These are phyloP conservation scores for Sporothrix mexicana DNA, from an alignment of 2,329 filamentous ascomycete species.

Conservation along the genomic window DNA sequence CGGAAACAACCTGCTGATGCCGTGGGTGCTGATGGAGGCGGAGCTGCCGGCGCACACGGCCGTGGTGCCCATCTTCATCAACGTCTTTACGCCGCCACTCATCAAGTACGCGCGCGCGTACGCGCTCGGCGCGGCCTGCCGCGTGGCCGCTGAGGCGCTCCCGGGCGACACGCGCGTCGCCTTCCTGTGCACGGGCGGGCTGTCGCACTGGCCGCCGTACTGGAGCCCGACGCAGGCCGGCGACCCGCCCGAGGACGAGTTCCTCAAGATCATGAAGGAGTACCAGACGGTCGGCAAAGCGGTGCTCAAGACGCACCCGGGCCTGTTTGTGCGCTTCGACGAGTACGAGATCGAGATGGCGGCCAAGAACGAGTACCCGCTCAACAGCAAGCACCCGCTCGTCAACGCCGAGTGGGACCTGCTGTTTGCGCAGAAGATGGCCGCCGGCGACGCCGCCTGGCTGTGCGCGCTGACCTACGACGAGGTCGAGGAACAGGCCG, in stretches of 20 bases:
- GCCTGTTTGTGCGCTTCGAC: conserved; percentile 36
- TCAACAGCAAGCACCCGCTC: conserved; percentile 37
- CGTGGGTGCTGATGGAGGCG: conserved; percentile 36
- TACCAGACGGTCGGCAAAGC: conserved; percentile 37
- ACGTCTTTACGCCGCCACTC: conserved; percentile 37
- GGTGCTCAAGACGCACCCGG: conserved; percentile 34
- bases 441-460: conserved; percentile 33
- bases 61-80: conserved; percentile 35
- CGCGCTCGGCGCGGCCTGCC: conserved; percentile 42
- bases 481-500: conserved; percentile 37
- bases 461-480: conserved; percentile 35
- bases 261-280: conserved; percentile 38
- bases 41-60: conserved; percentile 32
- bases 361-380: conserved; percentile 37
- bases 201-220: conserved; percentile 37
- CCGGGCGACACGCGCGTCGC: conserved; percentile 33
- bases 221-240: conserved; percentile 36
- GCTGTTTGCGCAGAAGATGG: conserved; percentile 32
- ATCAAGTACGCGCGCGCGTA: conserved; percentile 42
- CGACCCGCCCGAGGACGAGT: conserved; percentile 37
- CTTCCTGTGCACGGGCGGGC: conserved; percentile 36
- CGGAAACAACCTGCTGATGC: conserved; percentile 37
- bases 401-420: conserved; percentile 37
- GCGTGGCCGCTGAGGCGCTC: conserved; percentile 38
- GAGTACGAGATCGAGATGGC: conserved; percentile 38